A percentile compares a stretch with the other conserved stretches of the same genome.
Evolutionary conservation across 2,329 filamentous ascomycete genomes (phyloP).

Genomic region (Verticillium albo-atrum): DNA sequence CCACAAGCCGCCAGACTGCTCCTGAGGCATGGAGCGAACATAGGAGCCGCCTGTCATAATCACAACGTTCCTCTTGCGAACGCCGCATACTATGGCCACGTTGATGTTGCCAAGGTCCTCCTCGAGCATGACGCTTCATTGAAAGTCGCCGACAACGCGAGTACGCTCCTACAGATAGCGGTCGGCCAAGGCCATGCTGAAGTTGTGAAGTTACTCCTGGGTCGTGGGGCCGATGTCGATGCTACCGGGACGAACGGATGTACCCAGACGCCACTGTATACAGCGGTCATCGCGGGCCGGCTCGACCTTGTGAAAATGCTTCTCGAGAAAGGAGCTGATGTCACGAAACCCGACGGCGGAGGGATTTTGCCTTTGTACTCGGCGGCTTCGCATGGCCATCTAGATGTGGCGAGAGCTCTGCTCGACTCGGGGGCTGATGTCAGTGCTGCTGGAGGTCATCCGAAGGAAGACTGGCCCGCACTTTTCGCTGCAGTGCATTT

Average conservation of each 20-base stretch:
- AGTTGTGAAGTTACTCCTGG: constrained; percentile 2
- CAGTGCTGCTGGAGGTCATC: too few species aligned
- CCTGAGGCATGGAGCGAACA: too few species aligned
- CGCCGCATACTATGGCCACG: too few species aligned
- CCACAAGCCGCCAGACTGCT: constrained; percentile 4
- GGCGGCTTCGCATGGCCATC: not conserved
- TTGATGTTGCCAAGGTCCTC: too few species aligned
- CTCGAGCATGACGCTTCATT: too few species aligned
- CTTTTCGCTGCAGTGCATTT: too few species aligned
- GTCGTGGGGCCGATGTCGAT: not conserved
- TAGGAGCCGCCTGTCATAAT: too few species aligned
- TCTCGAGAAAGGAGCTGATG: constrained; percentile 15
- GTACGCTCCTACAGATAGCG: too few species aligned
- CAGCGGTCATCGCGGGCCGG: constrained; percentile 9
- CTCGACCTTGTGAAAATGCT: constrained; percentile 11
- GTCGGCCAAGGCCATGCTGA: too few species aligned
- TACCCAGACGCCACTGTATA: constrained; percentile 12
- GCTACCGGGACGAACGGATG: constrained; percentile 6
- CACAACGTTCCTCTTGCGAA: too few species aligned
- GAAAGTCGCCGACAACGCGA: too few species aligned
- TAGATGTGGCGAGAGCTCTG: not conserved
- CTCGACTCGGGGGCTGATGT: not conserved
- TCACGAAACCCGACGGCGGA: not conserved
- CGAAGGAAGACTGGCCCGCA: too few species aligned
- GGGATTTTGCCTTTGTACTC: not conserved